phyloP scores from a whole-genome alignment of 2,329 filamentous ascomycete species.

The Claviceps fusiformis region DNA sequence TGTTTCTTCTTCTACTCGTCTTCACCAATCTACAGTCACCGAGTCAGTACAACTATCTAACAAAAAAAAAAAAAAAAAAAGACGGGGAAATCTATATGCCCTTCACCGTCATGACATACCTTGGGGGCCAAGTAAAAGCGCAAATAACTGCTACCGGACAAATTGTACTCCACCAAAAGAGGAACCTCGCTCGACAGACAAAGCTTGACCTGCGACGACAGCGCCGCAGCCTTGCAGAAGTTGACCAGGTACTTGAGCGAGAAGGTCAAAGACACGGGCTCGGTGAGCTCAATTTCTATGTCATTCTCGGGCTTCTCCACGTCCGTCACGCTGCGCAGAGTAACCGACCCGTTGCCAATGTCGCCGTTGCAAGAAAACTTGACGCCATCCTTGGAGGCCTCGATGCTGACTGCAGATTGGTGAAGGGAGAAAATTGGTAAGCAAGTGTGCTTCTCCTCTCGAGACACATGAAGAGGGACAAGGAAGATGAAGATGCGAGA shows the following conservation, averaged over 20 bases:
- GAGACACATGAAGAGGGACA: too few species aligned
- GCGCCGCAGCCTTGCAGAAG: conserved; percentile 93
- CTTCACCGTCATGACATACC: conserved; percentile 39
- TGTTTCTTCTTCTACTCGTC: conserved; percentile 18
- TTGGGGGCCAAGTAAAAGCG: conserved; percentile 98
- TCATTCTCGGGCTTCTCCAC: conserved; percentile 79
- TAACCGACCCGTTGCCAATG: conserved; percentile 90
- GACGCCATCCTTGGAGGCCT: conserved; percentile 92
- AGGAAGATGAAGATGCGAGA: too few species aligned
- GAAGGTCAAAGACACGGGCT: conserved; percentile 90
- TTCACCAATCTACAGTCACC: conserved; percentile 22
- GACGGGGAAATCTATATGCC: background rate
- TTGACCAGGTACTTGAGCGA: conserved; percentile 99
- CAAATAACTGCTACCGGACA: conserved; percentile 74
- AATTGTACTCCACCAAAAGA: conserved; percentile 80
- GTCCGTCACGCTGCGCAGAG: conserved; percentile 75
- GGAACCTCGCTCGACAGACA: conserved; percentile 94
- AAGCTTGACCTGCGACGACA: conserved; percentile 74
- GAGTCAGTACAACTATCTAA: background rate
- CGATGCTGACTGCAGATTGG: conserved; percentile 63
- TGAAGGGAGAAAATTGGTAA: background rate
- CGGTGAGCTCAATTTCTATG: conserved; percentile 78
- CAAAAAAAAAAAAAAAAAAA: background rate
- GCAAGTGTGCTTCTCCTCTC: background rate
- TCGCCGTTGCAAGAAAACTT: conserved; percentile 90